These are phyloP conservation scores for Hypholoma fasciculare DNA, from an alignment of 768 basidiomycete genomes.

Conservation along the genomic window DNA sequence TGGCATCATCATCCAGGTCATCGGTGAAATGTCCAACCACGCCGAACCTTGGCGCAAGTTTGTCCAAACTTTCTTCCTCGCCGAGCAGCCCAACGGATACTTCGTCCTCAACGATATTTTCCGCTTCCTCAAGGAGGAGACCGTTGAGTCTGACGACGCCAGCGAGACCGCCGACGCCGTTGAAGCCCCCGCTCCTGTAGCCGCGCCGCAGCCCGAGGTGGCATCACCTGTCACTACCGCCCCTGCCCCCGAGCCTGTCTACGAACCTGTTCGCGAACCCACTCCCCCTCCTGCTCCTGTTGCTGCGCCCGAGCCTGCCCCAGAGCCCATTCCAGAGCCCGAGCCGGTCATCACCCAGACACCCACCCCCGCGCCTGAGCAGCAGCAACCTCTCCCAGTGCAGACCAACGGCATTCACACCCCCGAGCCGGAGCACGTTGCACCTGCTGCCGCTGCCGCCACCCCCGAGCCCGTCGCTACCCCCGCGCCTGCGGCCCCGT, in stretches of 20 bases:
- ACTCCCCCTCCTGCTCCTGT: slow-evolving; percentile 34
- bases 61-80: slow-evolving; percentile 99
- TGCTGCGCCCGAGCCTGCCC: slow-evolving; percentile 25
- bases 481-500: slow-evolving; percentile 29
- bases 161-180: slow-evolving; percentile 42
- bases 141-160: slow-evolving; percentile 75
- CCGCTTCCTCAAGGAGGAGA: slow-evolving; percentile 97
- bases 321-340: slow-evolving; percentile 34
- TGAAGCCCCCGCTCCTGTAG: slow-evolving; percentile 36
- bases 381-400: slow-evolving; percentile 22
- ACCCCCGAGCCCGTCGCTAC: slow-evolving; percentile 24
- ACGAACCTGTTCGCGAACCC: slow-evolving; percentile 36
- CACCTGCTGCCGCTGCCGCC: slow-evolving; percentile 23
- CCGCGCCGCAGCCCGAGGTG: slow-evolving; percentile 24
- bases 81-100: slow-evolving; percentile 98
- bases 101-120: slow-evolving; percentile 99
- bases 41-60: slow-evolving; percentile 96
- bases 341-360: slow-evolving; percentile 35
- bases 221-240: slow-evolving; percentile 19
- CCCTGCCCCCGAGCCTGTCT: slow-evolving; percentile 31
- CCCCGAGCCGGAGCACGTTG: slow-evolving; percentile 39
- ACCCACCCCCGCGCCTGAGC: slow-evolving; percentile 32
- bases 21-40: slow-evolving; percentile 97
- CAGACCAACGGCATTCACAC: slow-evolving; percentile 38
- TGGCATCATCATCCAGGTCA: slow-evolving; percentile 98